Evolutionary conservation across 2,329 filamentous ascomycete species (phyloP).

Genomic region (Emydomyces testavorans): DNA sequence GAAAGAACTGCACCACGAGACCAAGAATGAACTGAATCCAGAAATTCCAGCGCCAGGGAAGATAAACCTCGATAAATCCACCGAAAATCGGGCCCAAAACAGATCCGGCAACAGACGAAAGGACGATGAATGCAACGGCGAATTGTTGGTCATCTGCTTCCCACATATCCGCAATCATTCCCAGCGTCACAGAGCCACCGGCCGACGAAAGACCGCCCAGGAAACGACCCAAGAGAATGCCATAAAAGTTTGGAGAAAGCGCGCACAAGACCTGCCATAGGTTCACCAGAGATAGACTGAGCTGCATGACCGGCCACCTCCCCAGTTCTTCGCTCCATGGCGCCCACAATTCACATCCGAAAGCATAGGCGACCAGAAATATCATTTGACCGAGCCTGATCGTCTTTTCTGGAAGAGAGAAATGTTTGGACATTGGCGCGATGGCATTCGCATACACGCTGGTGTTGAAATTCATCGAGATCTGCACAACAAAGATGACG

Average conservation of each 20-base stretch:
- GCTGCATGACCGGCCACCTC: conserved; percentile 61
- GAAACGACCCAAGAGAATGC: conserved; percentile 56
- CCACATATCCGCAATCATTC: conserved; percentile 55
- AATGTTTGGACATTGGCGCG: conserved; percentile 51
- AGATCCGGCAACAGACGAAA: conserved; percentile 46
- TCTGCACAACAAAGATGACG: conserved; percentile 58
- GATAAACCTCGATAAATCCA: conserved; percentile 40
- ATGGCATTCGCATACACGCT: conserved; percentile 60
- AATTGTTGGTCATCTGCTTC: conserved; percentile 46
- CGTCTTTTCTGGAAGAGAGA: conserved; percentile 53
- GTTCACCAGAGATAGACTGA: conserved; percentile 62
- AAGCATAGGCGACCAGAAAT: conserved; percentile 67
- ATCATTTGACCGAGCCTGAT: conserved; percentile 62
- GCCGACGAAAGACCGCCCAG: conserved; percentile 53
- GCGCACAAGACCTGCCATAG: conserved; percentile 62
- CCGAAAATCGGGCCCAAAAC: conserved; percentile 40
- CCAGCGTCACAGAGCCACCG: conserved; percentile 53
- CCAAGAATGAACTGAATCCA: conserved; percentile 53
- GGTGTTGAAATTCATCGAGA: conserved; percentile 68
- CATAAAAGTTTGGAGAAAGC: conserved; percentile 58
- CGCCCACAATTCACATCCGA: conserved; percentile 78
- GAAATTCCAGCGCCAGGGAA: conserved; percentile 50
- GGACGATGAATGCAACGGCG: conserved; percentile 49
- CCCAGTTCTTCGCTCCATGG: conserved; percentile 77
- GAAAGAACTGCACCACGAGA: conserved; percentile 41